Base-by-base conservation (phyloP, 2,329 filamentous ascomycete genomes). In the Xylariaceae sp. region DNA sequence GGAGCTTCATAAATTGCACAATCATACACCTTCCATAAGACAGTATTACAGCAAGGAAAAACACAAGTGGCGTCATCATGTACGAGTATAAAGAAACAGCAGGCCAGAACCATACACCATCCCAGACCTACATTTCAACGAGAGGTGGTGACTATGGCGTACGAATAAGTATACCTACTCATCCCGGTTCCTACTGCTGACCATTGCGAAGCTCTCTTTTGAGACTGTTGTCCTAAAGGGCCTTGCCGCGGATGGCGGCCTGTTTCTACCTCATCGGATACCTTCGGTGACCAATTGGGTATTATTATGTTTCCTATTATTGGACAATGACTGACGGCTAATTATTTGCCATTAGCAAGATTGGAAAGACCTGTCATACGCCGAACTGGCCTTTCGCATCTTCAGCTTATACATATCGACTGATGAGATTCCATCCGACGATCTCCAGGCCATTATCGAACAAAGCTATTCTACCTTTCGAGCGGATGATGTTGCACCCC, bases 391-490 rank as follows among this genome's bases (percentile, higher is more conserved):
- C 53, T 90, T 88, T 75, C 83, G 92, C 73, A 87, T 98, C 72
- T 86, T 97, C 74, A 90, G 87, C 45, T 86, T 96, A 49, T 98
- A 95, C 78, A 92, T 98, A 69, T 93, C 92, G 0, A 76, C 85
- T 28, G 79, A 84, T 53, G 94, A 98, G 76, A 96, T 98, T 58
- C 91, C 93, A 9, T 70, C 86, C 24, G 79, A 83, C 56, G 92
- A 96, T 69, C 83, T 99, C 34, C 91, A 89, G 74, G 85, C 82
- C 62, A 92, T 99, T 71, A 90, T 98, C 73, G 79, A 87, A 65
- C 85, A 87, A 67, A 95, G 90, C 69, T 99, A 99, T 74, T 85
- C 90, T 17, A 96, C 92, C 7, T 99, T 99, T 80, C 89, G 93
- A 65, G 82, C 86, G 29, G 77, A 86, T 37, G 87, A 96, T 52